Conservation (phyloP, 2,329 filamentous ascomycete genomes). For the Colletotrichum sp. region DNA sequence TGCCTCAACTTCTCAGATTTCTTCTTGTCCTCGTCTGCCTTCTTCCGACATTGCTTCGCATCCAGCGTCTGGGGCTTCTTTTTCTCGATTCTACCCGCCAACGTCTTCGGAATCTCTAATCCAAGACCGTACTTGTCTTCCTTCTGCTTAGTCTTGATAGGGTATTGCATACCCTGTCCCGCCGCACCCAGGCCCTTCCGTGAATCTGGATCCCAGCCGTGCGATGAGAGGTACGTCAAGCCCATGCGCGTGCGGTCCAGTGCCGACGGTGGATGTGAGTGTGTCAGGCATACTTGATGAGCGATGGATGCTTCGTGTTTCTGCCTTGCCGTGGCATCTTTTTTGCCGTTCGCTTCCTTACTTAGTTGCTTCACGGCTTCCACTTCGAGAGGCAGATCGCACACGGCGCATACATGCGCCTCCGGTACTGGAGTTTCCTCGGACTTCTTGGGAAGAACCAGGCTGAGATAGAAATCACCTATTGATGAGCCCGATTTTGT, state of each 20-base stretch:
- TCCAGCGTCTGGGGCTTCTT: conserved; percentile 60
- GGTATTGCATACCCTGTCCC: conserved; percentile 76
- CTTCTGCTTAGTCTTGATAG: conserved; percentile 76
- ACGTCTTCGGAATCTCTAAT: conserved; percentile 45
- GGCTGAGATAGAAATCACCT: conserved; percentile 68
- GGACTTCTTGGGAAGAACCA: conserved; percentile 58
- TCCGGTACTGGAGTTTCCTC: neutral
- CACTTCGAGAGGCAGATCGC: conserved; percentile 35
- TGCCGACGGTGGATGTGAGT: conserved; percentile 75
- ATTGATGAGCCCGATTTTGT: conserved; percentile 35
- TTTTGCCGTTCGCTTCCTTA: conserved; percentile 25
- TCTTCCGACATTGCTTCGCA: conserved; percentile 72
- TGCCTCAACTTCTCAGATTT: conserved; percentile 68
- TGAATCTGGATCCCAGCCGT: conserved; percentile 79
- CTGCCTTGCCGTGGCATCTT: conserved; percentile 22
- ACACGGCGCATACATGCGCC: conserved; percentile 35
- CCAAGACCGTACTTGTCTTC: conserved; percentile 79
- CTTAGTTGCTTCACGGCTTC: neutral
- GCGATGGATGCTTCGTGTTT: conserved; percentile 67
- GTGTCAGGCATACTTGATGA: conserved; percentile 72
- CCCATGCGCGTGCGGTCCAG: conserved; percentile 75
- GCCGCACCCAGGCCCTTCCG: conserved; percentile 73
- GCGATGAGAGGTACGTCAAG: conserved; percentile 65
- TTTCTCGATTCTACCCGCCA: conserved; percentile 43
- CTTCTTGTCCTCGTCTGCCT: conserved; percentile 65